Evolutionary conservation across 495 filamentous ascomycete species (phyloP).

Genomic region (Neurospora tetraspora): DNA sequence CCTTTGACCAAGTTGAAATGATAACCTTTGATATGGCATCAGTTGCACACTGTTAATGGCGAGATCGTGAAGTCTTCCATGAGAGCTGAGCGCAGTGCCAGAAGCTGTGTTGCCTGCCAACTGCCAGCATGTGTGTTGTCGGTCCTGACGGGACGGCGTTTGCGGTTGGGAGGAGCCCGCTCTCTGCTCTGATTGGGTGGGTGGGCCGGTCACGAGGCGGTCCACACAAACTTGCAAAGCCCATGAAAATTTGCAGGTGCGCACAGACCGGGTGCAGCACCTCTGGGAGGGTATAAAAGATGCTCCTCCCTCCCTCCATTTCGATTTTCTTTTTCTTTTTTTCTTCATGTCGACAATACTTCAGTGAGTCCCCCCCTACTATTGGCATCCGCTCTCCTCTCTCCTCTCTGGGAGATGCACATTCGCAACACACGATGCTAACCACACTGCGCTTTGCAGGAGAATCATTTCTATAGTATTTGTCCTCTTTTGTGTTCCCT

Average conservation of each 20-base stretch:
- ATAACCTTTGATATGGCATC: neutral
- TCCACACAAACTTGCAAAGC: neutral
- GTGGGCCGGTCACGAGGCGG: neutral
- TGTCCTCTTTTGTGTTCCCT: slow-evolving; percentile 54
- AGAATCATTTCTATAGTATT: slow-evolving; percentile 8
- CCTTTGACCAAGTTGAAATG: neutral
- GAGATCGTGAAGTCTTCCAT: neutral
- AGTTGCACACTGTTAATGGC: neutral
- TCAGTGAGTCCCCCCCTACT: slow-evolving; percentile 34
- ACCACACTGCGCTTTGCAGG: neutral
- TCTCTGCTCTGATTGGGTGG: neutral
- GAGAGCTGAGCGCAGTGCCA: neutral
- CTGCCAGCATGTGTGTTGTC: neutral
- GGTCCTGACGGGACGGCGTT: neutral
- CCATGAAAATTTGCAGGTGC: slow-evolving; percentile 28
- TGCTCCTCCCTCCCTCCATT: slow-evolving; percentile 2
- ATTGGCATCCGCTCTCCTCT: slow-evolving; percentile 9
- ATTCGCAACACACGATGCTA: neutral
- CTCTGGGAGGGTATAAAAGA: slow-evolving; percentile 22
- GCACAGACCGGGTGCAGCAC: slow-evolving; percentile 26
- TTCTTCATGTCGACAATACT: slow-evolving; percentile 55
- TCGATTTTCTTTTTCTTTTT: slow-evolving; percentile 27
- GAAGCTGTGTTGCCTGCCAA: neutral
- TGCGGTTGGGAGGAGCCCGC: neutral
- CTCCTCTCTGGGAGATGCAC: neutral